phyloP scores from a whole-genome alignment of 129 eudicot species.

The Rutidosis leptorrhynchoides region DNA sequence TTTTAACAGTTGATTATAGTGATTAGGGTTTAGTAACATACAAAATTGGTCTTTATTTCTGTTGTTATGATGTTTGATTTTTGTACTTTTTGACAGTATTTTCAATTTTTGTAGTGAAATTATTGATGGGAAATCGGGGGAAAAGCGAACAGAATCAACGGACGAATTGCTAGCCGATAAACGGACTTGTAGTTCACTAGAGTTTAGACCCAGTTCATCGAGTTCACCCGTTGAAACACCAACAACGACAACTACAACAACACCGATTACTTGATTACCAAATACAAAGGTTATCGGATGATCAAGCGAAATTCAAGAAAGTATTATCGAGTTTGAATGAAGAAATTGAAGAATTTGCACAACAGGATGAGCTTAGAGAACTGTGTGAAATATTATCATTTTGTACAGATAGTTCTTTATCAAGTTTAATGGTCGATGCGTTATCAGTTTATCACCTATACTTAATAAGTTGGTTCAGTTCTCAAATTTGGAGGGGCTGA shows the following conservation, averaged over 20 bases:
- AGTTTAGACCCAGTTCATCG: slow-evolving; percentile 71
- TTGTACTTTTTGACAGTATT: slow-evolving; percentile 3
- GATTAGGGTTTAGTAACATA: not conserved
- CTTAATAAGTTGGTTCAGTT: slow-evolving; percentile 69
- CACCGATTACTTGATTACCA: slow-evolving; percentile 45
- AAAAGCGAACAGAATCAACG: slow-evolving; percentile 58
- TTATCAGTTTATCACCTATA: slow-evolving; percentile 62
- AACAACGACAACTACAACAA: slow-evolving; percentile 26
- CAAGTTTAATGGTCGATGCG: slow-evolving; percentile 60
- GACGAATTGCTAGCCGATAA: slow-evolving; percentile 87
- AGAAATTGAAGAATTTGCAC: slow-evolving; percentile 52
- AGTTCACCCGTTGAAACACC: slow-evolving; percentile 44
- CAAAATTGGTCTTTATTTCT: not conserved
- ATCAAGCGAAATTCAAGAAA: slow-evolving; percentile 53
- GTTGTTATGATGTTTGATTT: slow-evolving; percentile 14
- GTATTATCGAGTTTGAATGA: slow-evolving; percentile 50
- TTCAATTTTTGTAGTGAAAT: slow-evolving; percentile 9
- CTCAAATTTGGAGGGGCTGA: no score
- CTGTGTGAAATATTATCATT: slow-evolving; percentile 84
- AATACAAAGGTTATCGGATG: slow-evolving; percentile 36
- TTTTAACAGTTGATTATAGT: not conserved
- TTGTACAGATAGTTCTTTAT: slow-evolving; percentile 61
- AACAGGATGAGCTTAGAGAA: slow-evolving; percentile 70
- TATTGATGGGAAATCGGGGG: slow-evolving; percentile 74
- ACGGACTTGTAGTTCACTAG: slow-evolving; percentile 78